A percentile compares a stretch with the other conserved stretches of the same genome.
These are phyloP conservation scores for Acorus calamus DNA, from an alignment of 106 monocot genomes.

Conservation along the genomic window DNA sequence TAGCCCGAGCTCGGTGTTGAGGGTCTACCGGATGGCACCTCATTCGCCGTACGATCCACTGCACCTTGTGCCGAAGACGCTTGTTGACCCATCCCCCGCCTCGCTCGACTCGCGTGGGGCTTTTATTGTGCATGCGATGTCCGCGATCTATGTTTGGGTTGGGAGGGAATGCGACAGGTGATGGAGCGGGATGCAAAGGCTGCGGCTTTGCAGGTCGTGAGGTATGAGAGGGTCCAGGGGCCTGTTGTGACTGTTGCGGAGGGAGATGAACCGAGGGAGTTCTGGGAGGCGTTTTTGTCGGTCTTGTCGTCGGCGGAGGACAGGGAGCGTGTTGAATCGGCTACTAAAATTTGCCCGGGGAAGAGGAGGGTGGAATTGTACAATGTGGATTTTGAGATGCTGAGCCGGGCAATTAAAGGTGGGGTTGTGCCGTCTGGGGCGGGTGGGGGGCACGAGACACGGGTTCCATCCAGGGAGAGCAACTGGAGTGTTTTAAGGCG, in stretches of 20 bases:
- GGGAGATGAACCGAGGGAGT: constrained; percentile 64
- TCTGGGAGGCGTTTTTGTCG: constrained; percentile 72
- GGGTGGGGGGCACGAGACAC: constrained; percentile 57
- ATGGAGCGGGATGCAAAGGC: constrained; percentile 94
- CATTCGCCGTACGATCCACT: constrained; percentile 86
- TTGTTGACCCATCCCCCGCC: constrained; percentile 51
- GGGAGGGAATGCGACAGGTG: constrained; percentile 48
- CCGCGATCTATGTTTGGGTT: constrained; percentile 80
- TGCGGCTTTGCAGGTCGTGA: constrained; percentile 82
- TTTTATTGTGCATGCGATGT: constrained; percentile 65
- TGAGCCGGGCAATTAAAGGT: constrained; percentile 62
- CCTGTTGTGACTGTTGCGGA: constrained; percentile 51
- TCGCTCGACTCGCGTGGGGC: constrained; percentile 86
- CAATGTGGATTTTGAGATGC: constrained; percentile 81
- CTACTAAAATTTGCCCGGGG: constrained; percentile 14
- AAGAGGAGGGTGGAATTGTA: constrained; percentile 62
- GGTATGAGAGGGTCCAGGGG: constrained; percentile 85
- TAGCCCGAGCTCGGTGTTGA: constrained; percentile 68
- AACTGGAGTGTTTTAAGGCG: constrained; percentile 81
- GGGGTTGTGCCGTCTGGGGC: constrained; percentile 73
- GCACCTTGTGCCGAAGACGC: constrained; percentile 83
- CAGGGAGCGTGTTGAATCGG: constrained; percentile 21
- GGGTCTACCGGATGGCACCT: constrained; percentile 88
- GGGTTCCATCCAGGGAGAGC: constrained; percentile 81
- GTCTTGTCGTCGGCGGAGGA: constrained; percentile 11